Conservation (phyloP, 2,329 filamentous ascomycete species). For the Penicillium aurantiogriseum region DNA sequence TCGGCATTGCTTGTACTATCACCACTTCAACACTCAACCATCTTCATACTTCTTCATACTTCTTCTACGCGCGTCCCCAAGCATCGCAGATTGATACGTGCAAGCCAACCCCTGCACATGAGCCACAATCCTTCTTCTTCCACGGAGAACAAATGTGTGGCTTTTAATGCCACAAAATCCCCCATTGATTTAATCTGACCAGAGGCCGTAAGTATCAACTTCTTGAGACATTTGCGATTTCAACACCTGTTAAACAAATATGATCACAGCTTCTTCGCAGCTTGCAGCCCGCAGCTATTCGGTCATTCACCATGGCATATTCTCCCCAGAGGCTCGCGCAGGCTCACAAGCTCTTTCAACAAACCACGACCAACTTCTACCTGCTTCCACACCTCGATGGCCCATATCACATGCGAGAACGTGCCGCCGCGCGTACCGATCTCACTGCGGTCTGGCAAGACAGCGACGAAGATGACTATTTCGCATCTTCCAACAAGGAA, state of each 20-base stretch:
- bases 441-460: constrained; percentile 19
- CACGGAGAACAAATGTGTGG: neutral
- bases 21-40: neutral
- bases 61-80: neutral
- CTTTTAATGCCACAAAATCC: neutral
- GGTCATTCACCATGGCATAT: neutral
- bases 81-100: neutral
- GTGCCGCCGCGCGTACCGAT: neutral
- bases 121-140: neutral
- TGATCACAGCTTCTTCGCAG: neutral
- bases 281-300: neutral
- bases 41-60: neutral
- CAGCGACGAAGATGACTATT: constrained; percentile 37
- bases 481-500: constrained; percentile 23
- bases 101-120: neutral
- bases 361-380: neutral
- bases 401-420: neutral
- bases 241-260: neutral
- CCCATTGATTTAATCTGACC: neutral
- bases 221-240: neutral
- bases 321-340: neutral
- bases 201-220: neutral
- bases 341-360: neutral
- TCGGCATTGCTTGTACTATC: neutral
- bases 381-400: neutral